Evolutionary conservation across 345 rosid species (phyloP), one percentile per base, ranked within the genome.

Genomic region (Dipteronia dyeriana): DNA sequence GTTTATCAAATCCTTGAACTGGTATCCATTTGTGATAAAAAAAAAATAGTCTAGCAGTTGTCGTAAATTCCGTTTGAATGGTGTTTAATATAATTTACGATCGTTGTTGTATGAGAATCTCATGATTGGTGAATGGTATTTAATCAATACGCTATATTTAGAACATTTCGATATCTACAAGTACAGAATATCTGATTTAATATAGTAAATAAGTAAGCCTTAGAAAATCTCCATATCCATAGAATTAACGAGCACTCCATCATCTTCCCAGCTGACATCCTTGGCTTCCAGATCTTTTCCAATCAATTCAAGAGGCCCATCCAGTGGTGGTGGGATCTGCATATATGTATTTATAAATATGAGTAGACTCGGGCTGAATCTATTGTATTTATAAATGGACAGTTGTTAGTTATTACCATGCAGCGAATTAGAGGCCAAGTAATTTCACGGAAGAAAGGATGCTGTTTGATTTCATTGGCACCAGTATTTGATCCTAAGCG

Each of bases 401-500:
- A 34, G 38, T 34, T 34, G 38, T 59, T 47, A 19, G 7, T 34
- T 59, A 47, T 47, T 91, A 96, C 99, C 99, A 85, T 91, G 94
- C 90, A 79, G 54, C 98, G 97, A 12, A 94, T 89, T 23, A 96
- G 94, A 79, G 98, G 94, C 99, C 99, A 96, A 78, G 86, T 88
- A 66, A 96, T 90, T 74, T 89, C 94, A 7, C 90, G 92, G 86
- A 94, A 96, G 82, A 96, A 96, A 68, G 94, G 91, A 56, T 94
- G 99, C 64, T 92, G 89, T 79, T 94, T 96, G 80, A 96, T 91
- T 82, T 96, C 97, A 73, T 83, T 88, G 65, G 98, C 94, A 17
- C 99, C 99, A 12, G 85, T 83, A 57, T 75, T 84, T 63, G 98
- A 87, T 80, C 99, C 99, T 84, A 96, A 84, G 25, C 98, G 94